A percentile compares a stretch with the other conserved stretches of the same genome.
Evolutionary conservation across 352 stramenopile genomes (phyloP).

Genomic region (Phytophthora sp.): DNA sequence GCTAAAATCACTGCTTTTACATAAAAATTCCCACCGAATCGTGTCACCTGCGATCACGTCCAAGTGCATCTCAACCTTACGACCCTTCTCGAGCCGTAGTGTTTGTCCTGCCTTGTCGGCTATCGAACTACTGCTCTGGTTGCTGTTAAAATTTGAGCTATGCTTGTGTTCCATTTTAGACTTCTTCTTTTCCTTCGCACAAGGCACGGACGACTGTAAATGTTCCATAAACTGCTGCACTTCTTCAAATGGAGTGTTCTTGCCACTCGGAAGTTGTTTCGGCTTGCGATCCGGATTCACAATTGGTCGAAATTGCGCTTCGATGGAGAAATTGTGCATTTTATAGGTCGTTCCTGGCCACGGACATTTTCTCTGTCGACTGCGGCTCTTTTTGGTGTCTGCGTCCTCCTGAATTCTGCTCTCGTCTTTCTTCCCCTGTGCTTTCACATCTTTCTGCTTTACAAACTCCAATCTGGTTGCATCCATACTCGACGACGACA

Average conservation of each 20-base stretch:
- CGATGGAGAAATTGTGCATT: conserved; percentile 73
- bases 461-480: conserved; percentile 61
- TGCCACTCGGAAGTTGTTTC: conserved; percentile 40
- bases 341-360: conserved; percentile 78
- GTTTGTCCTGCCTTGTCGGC: conserved; percentile 29
- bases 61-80: conserved; percentile 83
- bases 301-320: conserved; percentile 59
- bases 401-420: conserved; percentile 33
- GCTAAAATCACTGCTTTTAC: conserved; percentile 65
- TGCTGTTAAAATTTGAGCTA: conserved; percentile 18
- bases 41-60: conserved; percentile 71
- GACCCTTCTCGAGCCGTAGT: conserved; percentile 58
- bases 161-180: conserved; percentile 17
- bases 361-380: conserved; percentile 45
- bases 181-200: conserved; percentile 38
- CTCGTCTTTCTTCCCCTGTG: conserved; percentile 36
- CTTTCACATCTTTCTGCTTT: conserved; percentile 62
- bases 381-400: conserved; percentile 36
- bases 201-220: conserved; percentile 43
- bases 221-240: conserved; percentile 70
- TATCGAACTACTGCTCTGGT: conserved; percentile 4
- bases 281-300: conserved; percentile 60
- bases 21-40: conserved; percentile 67
- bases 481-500: conserved; percentile 68
- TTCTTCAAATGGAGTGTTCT: conserved; percentile 53